phyloP scores from a whole-genome alignment of 1,139 yeast genomes.

The Suhomyces coccinellae region DNA sequence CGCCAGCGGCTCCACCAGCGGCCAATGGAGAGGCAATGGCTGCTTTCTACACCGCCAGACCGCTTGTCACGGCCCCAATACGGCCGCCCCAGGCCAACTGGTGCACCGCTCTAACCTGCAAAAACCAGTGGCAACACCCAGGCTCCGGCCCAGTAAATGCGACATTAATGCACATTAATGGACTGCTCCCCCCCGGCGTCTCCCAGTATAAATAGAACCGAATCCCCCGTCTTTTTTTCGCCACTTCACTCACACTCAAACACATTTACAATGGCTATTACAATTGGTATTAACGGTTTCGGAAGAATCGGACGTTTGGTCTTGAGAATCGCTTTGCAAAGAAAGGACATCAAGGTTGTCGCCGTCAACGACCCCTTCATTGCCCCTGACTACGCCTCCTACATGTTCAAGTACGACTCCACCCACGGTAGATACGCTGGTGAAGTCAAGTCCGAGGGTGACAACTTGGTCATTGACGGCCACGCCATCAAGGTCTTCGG shows the following conservation, averaged over 20 bases:
- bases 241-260: slow-evolving; percentile 7
- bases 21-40: too few species aligned
- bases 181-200: slow-evolving; percentile 3
- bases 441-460: slow-evolving; percentile 60
- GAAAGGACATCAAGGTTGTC: slow-evolving; percentile 73
- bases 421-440: slow-evolving; percentile 80
- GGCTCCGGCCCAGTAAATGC: too few species aligned
- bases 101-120: slow-evolving; percentile 1
- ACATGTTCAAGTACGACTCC: slow-evolving; percentile 87
- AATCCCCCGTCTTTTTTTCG: slow-evolving; percentile 7
- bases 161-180: neutral
- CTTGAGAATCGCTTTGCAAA: slow-evolving; percentile 70
- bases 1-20: too few species aligned
- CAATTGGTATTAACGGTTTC: slow-evolving; percentile 83
- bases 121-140: neutral
- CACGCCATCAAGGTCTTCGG: slow-evolving; percentile 66
- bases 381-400: slow-evolving; percentile 79
- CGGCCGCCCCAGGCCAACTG: neutral
- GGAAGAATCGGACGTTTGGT: slow-evolving; percentile 90
- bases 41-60: too few species aligned
- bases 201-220: slow-evolving; percentile 13
- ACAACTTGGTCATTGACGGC: slow-evolving; percentile 64
- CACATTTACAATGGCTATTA: slow-evolving; percentile 23
- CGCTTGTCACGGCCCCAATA: neutral
- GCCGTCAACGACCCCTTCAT: slow-evolving; percentile 86